Base-by-base conservation (phyloP, 352 stramenopile species). In the Thalassiosira ordinaria region DNA sequence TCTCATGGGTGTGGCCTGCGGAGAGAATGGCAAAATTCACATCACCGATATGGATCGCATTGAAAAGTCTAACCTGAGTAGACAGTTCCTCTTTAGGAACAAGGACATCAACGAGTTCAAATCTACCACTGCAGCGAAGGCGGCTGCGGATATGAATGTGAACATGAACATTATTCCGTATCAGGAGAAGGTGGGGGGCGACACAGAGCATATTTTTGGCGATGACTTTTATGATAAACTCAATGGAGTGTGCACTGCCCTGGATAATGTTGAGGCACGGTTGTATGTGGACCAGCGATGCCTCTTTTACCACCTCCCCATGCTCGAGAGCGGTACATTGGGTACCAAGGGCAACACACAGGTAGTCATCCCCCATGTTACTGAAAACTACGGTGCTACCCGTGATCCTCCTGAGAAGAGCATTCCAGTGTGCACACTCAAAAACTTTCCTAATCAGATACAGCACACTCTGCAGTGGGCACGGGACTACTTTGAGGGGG, bases 371-470 rank as follows among this genome's bases (percentile, higher is more conserved):
- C 95, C 95, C 2, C 66, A 91, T 71, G 73, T 97, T 13, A 98
- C 95, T 4, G 93, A 97, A 75, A 92, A 98, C 85, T 99, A 99
- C 76, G 97, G 97, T 16, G 85, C 92, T 31, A 99, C 96, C 39
- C 95, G 96, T 41, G 97, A 99, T 84, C 97, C 97, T 71, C 97
- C 97, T 4, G 98, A 99, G 88, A 99, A 99, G 89, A 98, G 93
- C 60, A 99, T 99, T 82, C 97, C 97, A 7, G 97, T 99, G 57
- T 99, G 98, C 80, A 99, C 98, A 0, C 90, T 99, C 20, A 99
- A 99, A 90, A 99, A 99, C 89, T 99, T 99, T 78, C 98, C 97
- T 1, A 99, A 99, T 86, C 95, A 98, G 51, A 99, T 99, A 80
- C 96, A 99, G 73, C 98, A 99, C 89, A 99, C 97, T 14, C 86